Conservation (phyloP, 768 basidiomycete species). For the Suillus luteus region DNA sequence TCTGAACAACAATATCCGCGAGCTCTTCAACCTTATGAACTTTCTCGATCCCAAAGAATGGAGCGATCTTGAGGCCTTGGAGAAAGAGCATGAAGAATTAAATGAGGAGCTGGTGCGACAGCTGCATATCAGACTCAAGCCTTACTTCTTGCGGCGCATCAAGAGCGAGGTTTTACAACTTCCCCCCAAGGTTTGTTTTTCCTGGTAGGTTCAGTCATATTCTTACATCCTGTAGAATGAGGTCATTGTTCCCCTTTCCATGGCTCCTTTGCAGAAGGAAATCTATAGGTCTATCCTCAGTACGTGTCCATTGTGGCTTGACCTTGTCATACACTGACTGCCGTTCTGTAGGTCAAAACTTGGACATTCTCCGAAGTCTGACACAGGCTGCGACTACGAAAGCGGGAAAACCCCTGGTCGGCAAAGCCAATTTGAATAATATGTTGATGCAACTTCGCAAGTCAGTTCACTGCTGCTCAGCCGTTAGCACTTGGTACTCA, state of each 20-base stretch:
- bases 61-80: conserved; percentile 73
- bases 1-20: conserved; percentile 94
- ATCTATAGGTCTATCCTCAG: conserved; percentile 86
- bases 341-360: conserved; percentile 60
- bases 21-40: conserved; percentile 96
- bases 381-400: conserved; percentile 44
- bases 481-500: conserved; percentile 2
- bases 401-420: conserved; percentile 29
- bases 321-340: conserved; percentile 11
- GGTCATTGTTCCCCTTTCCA: conserved; percentile 88
- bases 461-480: conserved; percentile 42
- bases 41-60: conserved; percentile 84
- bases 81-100: conserved; percentile 74
- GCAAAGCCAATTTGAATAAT: conserved; percentile 72
- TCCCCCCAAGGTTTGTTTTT: conserved; percentile 75
- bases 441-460: conserved; percentile 87
- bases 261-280: conserved; percentile 84
- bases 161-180: conserved; percentile 92
- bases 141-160: conserved; percentile 91
- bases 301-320: conserved; percentile 35
- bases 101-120: conserved; percentile 79
- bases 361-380: conserved; percentile 64
- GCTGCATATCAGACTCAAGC: conserved; percentile 75
- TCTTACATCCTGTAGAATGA: conserved; percentile 59
- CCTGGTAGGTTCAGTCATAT: neutral